Base-by-base conservation (phyloP, 202 grass and related monocot species). In the Setaria viridis region DNA sequence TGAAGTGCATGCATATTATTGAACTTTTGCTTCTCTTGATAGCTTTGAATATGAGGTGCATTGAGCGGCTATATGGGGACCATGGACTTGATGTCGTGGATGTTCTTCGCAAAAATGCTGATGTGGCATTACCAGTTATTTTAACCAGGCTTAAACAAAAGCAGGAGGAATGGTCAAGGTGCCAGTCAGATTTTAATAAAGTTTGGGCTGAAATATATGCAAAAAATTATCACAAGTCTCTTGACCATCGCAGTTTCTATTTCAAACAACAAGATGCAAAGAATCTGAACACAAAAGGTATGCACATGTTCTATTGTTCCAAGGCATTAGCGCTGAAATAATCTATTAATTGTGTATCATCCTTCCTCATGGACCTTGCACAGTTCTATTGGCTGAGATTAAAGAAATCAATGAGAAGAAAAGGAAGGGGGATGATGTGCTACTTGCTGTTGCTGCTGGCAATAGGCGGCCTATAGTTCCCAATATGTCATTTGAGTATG, bases 231-330 rank as follows among this genome's bases (percentile, higher is more conserved):
- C 97, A 96, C 80, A 99, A 99, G 81, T 99, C 97, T 77, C 93
- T 99, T 74, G 97, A 99, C 34, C 97, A 99, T 74, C 88, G 97
- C 67, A 96, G 97, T 91, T 99, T 99, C 87, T 96, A 96, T 90
- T 99, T 99, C 90, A 99, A 99, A 83, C 97, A 99, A 90, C 93
- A 99, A 86, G 97, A 99, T 76, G 76, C 92, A 35, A 99, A 99
- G 91, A 99, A 85, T 71, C 90, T 99, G 77, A 90, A 87, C 85
- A 81, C 87, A 84, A 99, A 94, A 93, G 89, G 96, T 99, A 88
- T 57, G 72, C 69, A 86, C 6, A 82, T 5, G 9, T 79, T 82
- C 33, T 74, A 32, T 47, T 63, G 60, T 63, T 63, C 29, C 11
- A 14, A 33, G 11, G 29, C 29, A 63, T 32, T 63, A 63, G 14